Conservation (phyloP, 495 filamentous ascomycete species). For the Copromyces sp. region DNA sequence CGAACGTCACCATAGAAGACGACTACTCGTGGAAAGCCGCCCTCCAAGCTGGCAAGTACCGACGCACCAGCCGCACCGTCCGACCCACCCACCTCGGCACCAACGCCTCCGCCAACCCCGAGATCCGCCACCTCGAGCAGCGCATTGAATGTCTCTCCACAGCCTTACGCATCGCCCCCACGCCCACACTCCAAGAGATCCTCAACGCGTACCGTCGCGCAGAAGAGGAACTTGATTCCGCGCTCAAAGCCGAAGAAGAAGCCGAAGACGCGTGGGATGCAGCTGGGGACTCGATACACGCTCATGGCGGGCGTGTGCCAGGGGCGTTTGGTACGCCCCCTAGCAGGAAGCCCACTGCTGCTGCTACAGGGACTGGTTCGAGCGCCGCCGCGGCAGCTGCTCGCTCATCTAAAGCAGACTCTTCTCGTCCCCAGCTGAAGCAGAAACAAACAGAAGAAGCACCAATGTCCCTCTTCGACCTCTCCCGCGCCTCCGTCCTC, state of each 20-base stretch:
- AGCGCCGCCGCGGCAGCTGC: slow-evolving; percentile 14
- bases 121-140: slow-evolving; percentile 63
- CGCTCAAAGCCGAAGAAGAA: slow-evolving; percentile 59
- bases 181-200: slow-evolving; percentile 71
- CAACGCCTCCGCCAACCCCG: slow-evolving; percentile 35
- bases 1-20: slow-evolving; percentile 38
- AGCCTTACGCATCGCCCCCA: slow-evolving; percentile 70
- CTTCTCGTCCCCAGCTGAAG: slow-evolving; percentile 18
- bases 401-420: slow-evolving; percentile 1
- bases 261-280: slow-evolving; percentile 66
- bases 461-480: slow-evolving; percentile 89
- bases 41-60: slow-evolving; percentile 75
- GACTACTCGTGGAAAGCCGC: slow-evolving; percentile 90
- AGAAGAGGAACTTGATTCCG: slow-evolving; percentile 70
- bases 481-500: slow-evolving; percentile 69
- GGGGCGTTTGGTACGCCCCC: slow-evolving; percentile 31
- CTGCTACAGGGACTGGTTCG: neutral
- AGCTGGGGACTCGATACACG: slow-evolving; percentile 44
- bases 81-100: slow-evolving; percentile 44
- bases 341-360: neutral
- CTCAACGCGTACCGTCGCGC: slow-evolving; percentile 74
- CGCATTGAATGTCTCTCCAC: slow-evolving; percentile 85
- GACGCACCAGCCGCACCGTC: slow-evolving; percentile 36
- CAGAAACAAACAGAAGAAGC: slow-evolving; percentile 84
- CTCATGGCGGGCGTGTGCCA: slow-evolving; percentile 48